A percentile compares a stretch with the other conserved stretches of the same genome.
phyloP scores from a whole-genome alignment of 257 asterid species.

The Nicotiana tomentosiformis region DNA sequence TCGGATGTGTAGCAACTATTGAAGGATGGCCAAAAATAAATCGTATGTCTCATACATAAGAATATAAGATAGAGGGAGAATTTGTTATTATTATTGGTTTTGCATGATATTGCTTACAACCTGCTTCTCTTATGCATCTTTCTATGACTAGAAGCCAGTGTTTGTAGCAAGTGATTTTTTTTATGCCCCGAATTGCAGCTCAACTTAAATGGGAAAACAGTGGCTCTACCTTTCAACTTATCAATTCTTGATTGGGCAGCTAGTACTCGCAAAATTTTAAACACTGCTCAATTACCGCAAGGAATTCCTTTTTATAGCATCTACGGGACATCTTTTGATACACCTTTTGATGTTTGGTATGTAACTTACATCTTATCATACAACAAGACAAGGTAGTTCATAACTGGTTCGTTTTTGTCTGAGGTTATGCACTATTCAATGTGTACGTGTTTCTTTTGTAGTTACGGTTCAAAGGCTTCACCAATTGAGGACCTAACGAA shows the following conservation, averaged over 20 bases:
- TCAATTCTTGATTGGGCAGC: slow-evolving; percentile 65
- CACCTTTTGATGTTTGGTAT: slow-evolving; percentile 86
- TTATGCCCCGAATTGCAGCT: slow-evolving; percentile 37
- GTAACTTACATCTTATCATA: slow-evolving; percentile 13
- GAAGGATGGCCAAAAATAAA: background rate
- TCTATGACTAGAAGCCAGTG: background rate
- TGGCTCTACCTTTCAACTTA: slow-evolving; percentile 72
- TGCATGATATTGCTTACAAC: background rate
- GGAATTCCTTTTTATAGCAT: slow-evolving; percentile 79
- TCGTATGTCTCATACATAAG: background rate
- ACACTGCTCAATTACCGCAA: slow-evolving; percentile 48
- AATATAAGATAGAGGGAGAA: background rate
- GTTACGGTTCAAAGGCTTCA: slow-evolving; percentile 82
- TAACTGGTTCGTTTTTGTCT: background rate
- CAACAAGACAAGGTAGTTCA: background rate
- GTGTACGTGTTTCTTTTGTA: slow-evolving; percentile 26
- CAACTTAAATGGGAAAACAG: slow-evolving; percentile 45
- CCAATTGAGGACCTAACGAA: slow-evolving; percentile 61
- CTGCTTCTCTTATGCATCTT: background rate
- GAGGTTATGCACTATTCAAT: slow-evolving; percentile 5
- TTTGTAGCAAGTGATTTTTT: background rate
- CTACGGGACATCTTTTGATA: slow-evolving; percentile 73
- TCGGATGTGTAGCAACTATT: background rate
- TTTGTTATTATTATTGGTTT: background rate
- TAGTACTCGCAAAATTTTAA: slow-evolving; percentile 58